Evolutionary conservation across 2,329 filamentous ascomycete species (phyloP), one percentile per base, ranked within the genome.

Genomic region (Cytospora schulzeri): DNA sequence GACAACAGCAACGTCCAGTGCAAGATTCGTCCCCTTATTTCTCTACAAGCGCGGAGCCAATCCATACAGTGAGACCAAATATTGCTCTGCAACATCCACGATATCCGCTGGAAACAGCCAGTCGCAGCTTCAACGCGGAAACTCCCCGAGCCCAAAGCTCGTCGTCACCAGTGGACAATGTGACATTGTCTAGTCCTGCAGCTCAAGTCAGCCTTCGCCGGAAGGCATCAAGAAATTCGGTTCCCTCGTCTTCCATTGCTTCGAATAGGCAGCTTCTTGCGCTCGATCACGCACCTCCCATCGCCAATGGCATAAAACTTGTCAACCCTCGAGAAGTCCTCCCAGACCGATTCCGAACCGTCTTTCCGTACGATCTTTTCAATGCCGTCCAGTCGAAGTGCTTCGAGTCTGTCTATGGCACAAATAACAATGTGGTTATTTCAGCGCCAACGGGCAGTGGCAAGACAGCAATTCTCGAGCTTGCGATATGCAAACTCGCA

Each of bases 331-430:
- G 73, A 6, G 78, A 84, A 65, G 80, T 83, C 14, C 78, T 95
- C 1, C 88, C 91, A 2, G 89, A 93, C 75, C 85, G 83, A 45
- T 86, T 92, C 68, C 85, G 87, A 26, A 77, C 84, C 1, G 74
- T 94, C 0, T 96, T 95, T 70, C 83, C 87, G 0, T 95, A 90
- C 68, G 83, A 87, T 1, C 75, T 90, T 0, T 92, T 96, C 78
- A 96, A 96, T 73, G 91, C 89, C 8, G 84, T 94, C 0, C 92
- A 96, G 71, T 95, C 92, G 0, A 92, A 89, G 72, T 92, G 89
- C 70, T 95, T 94, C 69, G 73, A 82, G 0, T 74, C 81, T 0
- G 81, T 91, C 0, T 94, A 91, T 73, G 78, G 81, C 7, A 85
- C 85, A 0, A 84, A 88, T 69, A 84, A 92, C 73, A 96, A 96